Evolutionary conservation across 768 basidiomycete genomes (phyloP).

Genomic region (Hydnomerulius pinastri): DNA sequence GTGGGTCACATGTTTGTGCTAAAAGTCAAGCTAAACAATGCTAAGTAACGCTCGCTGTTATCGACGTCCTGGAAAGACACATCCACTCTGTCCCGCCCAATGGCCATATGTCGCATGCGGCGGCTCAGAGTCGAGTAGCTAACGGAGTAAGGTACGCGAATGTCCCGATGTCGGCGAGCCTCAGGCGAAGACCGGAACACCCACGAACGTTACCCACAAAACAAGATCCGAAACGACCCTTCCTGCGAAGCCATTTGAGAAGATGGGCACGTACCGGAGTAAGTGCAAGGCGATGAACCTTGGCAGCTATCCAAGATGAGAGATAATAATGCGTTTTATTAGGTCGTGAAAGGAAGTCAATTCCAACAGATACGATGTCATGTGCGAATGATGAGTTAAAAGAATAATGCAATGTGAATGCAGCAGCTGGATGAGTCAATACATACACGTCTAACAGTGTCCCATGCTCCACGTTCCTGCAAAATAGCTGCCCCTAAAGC

Average conservation of each 20-base stretch:
- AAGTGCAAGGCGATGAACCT: too few relatives aligned
- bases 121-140: neutral
- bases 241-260: neutral
- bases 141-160: too few relatives aligned
- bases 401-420: constrained; percentile 4
- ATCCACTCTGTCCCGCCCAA: too few relatives aligned
- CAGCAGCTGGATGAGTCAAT: constrained; percentile 1
- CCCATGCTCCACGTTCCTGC: neutral
- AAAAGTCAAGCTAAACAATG: neutral
- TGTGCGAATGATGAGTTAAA: constrained; percentile 9
- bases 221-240: neutral
- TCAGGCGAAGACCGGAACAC: too few relatives aligned
- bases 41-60: neutral
- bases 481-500: neutral
- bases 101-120: too few relatives aligned
- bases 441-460: constrained; percentile 3
- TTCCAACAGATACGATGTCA: constrained; percentile 20
- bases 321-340: neutral
- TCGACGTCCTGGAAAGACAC: too few relatives aligned
- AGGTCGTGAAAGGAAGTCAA: neutral
- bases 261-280: neutral
- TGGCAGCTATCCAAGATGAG: too few relatives aligned
- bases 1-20: neutral
- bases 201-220: too few relatives aligned
- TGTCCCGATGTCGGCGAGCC: too few relatives aligned